Evolutionary conservation across 768 basidiomycete genomes (phyloP).

Genomic region (Rhodocollybia butyracea): DNA sequence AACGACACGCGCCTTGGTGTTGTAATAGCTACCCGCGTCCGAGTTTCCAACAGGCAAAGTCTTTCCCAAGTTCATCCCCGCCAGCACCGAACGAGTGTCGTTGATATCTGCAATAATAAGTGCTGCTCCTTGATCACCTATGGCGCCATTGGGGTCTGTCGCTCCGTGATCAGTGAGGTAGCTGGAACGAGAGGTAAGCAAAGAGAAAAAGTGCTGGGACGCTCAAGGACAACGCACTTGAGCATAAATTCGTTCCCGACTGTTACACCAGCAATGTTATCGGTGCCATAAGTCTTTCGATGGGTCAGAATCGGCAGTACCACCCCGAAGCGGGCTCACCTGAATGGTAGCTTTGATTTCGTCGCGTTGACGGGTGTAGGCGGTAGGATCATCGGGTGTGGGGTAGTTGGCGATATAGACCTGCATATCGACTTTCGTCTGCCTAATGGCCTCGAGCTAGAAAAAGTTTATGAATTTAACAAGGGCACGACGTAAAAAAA

Average conservation of each 20-base stretch:
- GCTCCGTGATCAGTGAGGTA: slow-evolving; percentile 52
- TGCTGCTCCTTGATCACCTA: slow-evolving; percentile 55
- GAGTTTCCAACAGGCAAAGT: slow-evolving; percentile 71
- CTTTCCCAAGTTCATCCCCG: slow-evolving; percentile 53
- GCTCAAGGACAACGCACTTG: slow-evolving; percentile 42
- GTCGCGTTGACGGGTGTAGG: slow-evolving; percentile 72
- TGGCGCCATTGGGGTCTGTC: slow-evolving; percentile 50
- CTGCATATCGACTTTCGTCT: slow-evolving; percentile 83
- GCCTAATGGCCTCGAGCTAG: slow-evolving; percentile 83
- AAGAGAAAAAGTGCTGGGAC: not conserved
- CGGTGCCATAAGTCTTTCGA: slow-evolving; percentile 60
- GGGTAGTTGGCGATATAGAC: slow-evolving; percentile 78
- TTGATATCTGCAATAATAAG: slow-evolving; percentile 63
- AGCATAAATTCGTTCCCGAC: slow-evolving; percentile 93
- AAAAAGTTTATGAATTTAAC: too few species aligned
- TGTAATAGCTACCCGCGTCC: slow-evolving; percentile 88
- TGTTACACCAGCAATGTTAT: slow-evolving; percentile 74
- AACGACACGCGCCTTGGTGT: too few species aligned
- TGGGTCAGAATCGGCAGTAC: not conserved
- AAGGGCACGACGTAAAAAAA: not conserved
- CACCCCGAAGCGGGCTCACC: not conserved
- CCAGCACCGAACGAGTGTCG: slow-evolving; percentile 58
- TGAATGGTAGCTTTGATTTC: slow-evolving; percentile 65
- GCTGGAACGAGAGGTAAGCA: slow-evolving; percentile 31
- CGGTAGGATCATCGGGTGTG: slow-evolving; percentile 55